Percentiles rank a stretch among this genome's conserved stretches.
These are phyloP conservation scores for Metschnikowia lunata DNA, from an alignment of 805 yeast species.

Conservation along the genomic window DNA sequence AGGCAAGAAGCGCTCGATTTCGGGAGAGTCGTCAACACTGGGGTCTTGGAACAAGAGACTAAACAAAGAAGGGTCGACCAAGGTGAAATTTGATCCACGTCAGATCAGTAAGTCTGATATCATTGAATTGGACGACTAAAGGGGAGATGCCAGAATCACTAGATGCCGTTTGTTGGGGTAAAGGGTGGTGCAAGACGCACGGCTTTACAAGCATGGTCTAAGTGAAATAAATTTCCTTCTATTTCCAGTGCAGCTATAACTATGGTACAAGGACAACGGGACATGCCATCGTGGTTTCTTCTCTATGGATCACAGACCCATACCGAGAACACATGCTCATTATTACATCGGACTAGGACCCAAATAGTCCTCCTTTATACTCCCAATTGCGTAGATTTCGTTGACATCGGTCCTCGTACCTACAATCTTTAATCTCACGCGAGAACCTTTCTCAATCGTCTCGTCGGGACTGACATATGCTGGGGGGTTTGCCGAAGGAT, in stretches of 20 bases:
- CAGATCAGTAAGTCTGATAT: constrained; percentile 10
- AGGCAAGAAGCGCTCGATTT: constrained; percentile 10
- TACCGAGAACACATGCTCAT: background rate
- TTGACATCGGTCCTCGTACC: constrained; percentile 98
- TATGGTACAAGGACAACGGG: constrained; percentile 11
- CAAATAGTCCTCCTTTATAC: constrained; percentile 94
- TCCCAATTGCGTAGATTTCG: constrained; percentile 95
- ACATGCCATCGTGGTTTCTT: background rate
- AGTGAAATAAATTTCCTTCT: too few species aligned
- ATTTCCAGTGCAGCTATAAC: constrained; percentile 3
- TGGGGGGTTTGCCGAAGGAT: constrained; percentile 97
- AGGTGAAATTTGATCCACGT: constrained; percentile 12
- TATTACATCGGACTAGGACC: constrained; percentile 61
- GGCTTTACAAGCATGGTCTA: background rate
- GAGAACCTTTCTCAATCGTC: constrained; percentile 88
- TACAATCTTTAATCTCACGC: constrained; percentile 90
- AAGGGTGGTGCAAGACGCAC: too few species aligned
- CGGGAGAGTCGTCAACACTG: constrained; percentile 2
- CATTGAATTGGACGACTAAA: constrained; percentile 16
- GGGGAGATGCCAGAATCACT: too few species aligned
- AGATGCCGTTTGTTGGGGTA: too few species aligned
- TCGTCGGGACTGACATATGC: constrained; percentile 95
- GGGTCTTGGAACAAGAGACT: constrained; percentile 12
- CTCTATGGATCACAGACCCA: background rate
- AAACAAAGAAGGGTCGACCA: constrained; percentile 8